Evolutionary conservation across 148 eudicot species (phyloP), one percentile per base, ranked within the genome.

Genomic region (Mesembryanthemum crystallinum): DNA sequence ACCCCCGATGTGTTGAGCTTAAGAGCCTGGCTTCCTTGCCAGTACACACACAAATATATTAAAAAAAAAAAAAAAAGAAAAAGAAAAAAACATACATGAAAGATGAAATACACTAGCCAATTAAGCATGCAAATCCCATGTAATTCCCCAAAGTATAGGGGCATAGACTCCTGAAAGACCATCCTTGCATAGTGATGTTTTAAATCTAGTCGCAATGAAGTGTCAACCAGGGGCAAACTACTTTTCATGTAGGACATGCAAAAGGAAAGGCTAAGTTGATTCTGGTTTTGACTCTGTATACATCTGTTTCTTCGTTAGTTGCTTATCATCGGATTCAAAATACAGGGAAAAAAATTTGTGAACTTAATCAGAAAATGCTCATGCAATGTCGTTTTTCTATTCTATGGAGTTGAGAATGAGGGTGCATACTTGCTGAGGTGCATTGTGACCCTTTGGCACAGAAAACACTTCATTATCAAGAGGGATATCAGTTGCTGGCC

Each of bases 361-460:
- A 20, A 59, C n/a, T 2, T 57, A n/a, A 43, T 10, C 21, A 42
- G 28, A 64, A 13, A 45, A 21, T 35, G 55, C 24, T 4, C 0
- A 23, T 39, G 21, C 49, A 18, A 27, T 68, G 29, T 39, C 8
- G 3, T 5, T 58, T 39, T 59, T 43, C 58, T 7, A 43, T 20
- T 37, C 60, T 18, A 33, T 39, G 14, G 25, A 73, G 51, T 32
- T 66, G 54, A 39, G 60, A 71, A 52, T 29, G 12, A 63, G 42
- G 80, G 72, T 57, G 43, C 86, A 84, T 88, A 90, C 98, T 78
- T 95, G 98, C 82, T 95, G 96, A 23, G 98, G 97, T 13, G 96
- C 90, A 82, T 95, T 95, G 45, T 88, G 80, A 69, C 98, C 98
- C 68, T 86, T 76, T 67, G 98, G 98, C 69, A 88, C 86, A 62